Evolutionary conservation across 495 filamentous ascomycete species (phyloP).

Genomic region (Penicillium pancosmium): DNA sequence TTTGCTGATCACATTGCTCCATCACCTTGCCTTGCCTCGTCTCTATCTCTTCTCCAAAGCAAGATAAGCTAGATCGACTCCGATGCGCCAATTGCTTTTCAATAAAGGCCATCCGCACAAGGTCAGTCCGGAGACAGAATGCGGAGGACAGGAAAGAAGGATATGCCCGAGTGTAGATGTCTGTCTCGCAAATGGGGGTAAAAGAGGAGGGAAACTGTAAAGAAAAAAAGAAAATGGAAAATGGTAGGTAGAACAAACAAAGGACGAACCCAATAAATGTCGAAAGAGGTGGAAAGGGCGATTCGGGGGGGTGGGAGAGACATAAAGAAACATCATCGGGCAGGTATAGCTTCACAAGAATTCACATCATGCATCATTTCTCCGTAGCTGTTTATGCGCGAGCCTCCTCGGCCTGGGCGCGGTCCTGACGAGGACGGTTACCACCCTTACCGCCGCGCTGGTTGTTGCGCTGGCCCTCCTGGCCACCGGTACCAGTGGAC

Average conservation of each 20-base stretch:
- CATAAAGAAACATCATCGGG: slow-evolving; percentile 27
- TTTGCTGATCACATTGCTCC: slow-evolving; percentile 16
- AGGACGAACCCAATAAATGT: slow-evolving; percentile 20
- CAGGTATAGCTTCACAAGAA: slow-evolving; percentile 19
- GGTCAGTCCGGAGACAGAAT: slow-evolving; percentile 13
- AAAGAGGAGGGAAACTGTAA: slow-evolving; percentile 14
- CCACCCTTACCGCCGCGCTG: slow-evolving; percentile 55
- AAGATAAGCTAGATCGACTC: slow-evolving; percentile 43
- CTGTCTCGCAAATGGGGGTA: slow-evolving; percentile 13
- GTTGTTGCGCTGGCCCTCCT: slow-evolving; percentile 39
- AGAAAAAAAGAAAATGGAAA: slow-evolving; percentile 17
- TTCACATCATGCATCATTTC: slow-evolving; percentile 35
- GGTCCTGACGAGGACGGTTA: slow-evolving; percentile 45
- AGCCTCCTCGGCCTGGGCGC: slow-evolving; percentile 39
- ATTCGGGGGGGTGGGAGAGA: slow-evolving; percentile 9
- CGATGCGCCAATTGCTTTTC: slow-evolving; percentile 38
- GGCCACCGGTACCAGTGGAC: slow-evolving; percentile 34
- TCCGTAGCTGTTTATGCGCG: slow-evolving; percentile 39
- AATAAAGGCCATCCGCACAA: slow-evolving; percentile 1
- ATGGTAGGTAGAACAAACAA: slow-evolving; percentile 19
- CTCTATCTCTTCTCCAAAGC: slow-evolving; percentile 1
- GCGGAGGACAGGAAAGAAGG: slow-evolving; percentile 8
- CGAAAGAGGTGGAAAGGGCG: slow-evolving; percentile 14
- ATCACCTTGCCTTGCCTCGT: not conserved
- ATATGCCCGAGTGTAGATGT: slow-evolving; percentile 10